Evolutionary conservation across 208 protist genomes (phyloP), one percentile per base, ranked within the genome.

Genomic region (Acanthamoeba triangularis): DNA sequence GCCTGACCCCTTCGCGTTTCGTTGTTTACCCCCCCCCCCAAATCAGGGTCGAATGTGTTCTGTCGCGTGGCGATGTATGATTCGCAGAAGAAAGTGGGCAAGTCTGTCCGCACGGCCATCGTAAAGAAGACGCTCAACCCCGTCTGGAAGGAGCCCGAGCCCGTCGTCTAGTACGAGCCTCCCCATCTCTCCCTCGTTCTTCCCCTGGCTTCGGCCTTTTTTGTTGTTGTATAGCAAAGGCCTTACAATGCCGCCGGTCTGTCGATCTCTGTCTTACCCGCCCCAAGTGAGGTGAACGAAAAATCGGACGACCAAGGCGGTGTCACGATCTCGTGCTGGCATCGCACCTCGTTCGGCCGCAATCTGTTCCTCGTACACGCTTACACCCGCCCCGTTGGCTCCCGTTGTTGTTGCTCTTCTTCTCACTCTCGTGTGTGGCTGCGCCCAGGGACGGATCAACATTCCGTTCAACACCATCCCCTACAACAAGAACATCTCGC

Each of bases 91-190:
- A 35, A 44, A 10, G 37, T 78, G n/a, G 69, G 69, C 69, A 78
- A 78, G 37, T 35, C 69, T 8, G 69, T 78, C 16, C 69, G 69
- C 1, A 78, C 69, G 25, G 28, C 69, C 30, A 78, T 78, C 37
- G 69, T 78, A 1, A 78, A 78, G 30, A 78, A 78, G 69, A 78
- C 69, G 7, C 69, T 78, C 69, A 78, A 78, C 37, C 69, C 69
- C 33, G 69, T 78, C 23, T 78, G 69, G 69, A 78, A 78, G 69
- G 69, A 78, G 13, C 69, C 69, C 37, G 69, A 78, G 69, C 69
- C 69, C 37, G 69, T 78, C 69, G 69, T 78, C 69, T 78, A 78
- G 69, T 78, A 44, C 69, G 5, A 23, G 13, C 20, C 49, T 20
- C 28, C 3, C 65, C 44, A 3, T 74, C 25, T 35, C 30, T 41